Base-by-base conservation (phyloP, 1,284 basidiomycete genomes). In the Tilletiaria anomala region DNA sequence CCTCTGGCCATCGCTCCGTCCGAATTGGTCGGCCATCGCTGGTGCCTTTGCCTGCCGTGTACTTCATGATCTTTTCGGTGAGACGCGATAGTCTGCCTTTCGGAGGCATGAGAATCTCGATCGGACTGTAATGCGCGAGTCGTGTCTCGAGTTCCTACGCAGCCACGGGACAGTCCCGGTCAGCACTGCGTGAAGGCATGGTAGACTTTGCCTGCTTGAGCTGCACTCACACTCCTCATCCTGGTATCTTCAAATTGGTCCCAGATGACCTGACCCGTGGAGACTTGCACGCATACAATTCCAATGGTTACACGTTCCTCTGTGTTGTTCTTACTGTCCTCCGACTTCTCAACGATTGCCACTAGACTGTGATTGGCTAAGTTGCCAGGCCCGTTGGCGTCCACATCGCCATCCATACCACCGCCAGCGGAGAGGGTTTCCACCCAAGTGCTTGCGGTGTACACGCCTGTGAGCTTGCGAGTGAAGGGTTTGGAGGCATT, bases 241-340 rank as follows among this genome's bases (percentile, higher is more conserved):
- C 46, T 36, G 3, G 48, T 50, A 40, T 65, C 63, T 16, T 29
- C 34, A 23, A 61, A 93, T 50, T 83, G 77, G 57, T 97, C 26
- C 91, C 77, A 96, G 1, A 87, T 72, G 2, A 96, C 79, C 51
- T 89, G 83, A 1, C 89, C 89, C 0, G 87, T 93, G 39, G 79
- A 79, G 0, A 87, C 83, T 40, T 79, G 78, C 14, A 94, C 79
- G 15, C 78, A 77, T 36, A 93, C 74, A 62, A 94, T 71, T 1
- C 79, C 81, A 35, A 94, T 74, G 4, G 63, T 69, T 1, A 83
- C 76, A 19, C 70, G 8, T n/a, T 79, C 78, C 44, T 78, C 77
- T 0, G 68, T 56, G 3, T 72, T n/a, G 75, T n/a, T 31, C 46
- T 71, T 72, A 3, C 72, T 71, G 1, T 74, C 75, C 41, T 70